phyloP scores from a whole-genome alignment of 345 rosid species.

The Carallia brachiata region DNA sequence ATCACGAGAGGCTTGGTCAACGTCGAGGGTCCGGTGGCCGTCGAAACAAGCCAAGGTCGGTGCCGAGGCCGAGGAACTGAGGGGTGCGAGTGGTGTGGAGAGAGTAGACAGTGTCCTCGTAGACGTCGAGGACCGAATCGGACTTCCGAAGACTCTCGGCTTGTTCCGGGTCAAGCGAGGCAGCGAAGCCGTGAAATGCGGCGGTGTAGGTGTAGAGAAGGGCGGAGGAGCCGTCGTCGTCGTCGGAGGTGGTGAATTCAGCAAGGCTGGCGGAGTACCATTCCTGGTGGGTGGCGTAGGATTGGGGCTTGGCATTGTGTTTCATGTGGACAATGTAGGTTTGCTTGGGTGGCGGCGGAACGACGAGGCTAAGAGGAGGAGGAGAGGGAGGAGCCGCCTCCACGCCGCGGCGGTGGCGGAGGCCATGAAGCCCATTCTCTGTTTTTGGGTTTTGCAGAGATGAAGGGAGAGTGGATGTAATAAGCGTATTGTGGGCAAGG shows the following conservation, averaged over 20 bases:
- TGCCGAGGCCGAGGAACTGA: constrained; percentile 63
- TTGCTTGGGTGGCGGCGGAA: constrained; percentile 25
- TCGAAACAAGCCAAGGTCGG: constrained; percentile 36
- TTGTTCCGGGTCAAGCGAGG: constrained; percentile 52
- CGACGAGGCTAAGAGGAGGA: constrained; percentile 5
- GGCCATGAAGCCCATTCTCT: not conserved
- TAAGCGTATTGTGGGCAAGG: not conserved
- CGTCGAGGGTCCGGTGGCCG: constrained; percentile 30
- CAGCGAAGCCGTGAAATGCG: constrained; percentile 71
- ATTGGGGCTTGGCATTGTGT: constrained; percentile 51
- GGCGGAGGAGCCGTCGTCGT: constrained; percentile 21
- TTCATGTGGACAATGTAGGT: constrained; percentile 80
- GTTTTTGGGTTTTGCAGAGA: not conserved
- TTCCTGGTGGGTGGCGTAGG: constrained; percentile 54
- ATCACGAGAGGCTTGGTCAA: constrained; percentile 40
- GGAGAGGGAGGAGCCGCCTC: too few relatives aligned
- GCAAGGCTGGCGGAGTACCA: constrained; percentile 72
- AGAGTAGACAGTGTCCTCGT: constrained; percentile 62
- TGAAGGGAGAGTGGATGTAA: not conserved
- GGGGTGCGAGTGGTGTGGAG: constrained; percentile 90
- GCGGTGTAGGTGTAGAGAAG: constrained; percentile 64
- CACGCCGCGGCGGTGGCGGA: not conserved
- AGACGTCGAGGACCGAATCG: constrained; percentile 57
- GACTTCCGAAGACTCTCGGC: constrained; percentile 49
- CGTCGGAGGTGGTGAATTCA: constrained; percentile 23